Evolutionary conservation across 345 rosid genomes (phyloP).

Genomic region (Hypericum perforatum): DNA sequence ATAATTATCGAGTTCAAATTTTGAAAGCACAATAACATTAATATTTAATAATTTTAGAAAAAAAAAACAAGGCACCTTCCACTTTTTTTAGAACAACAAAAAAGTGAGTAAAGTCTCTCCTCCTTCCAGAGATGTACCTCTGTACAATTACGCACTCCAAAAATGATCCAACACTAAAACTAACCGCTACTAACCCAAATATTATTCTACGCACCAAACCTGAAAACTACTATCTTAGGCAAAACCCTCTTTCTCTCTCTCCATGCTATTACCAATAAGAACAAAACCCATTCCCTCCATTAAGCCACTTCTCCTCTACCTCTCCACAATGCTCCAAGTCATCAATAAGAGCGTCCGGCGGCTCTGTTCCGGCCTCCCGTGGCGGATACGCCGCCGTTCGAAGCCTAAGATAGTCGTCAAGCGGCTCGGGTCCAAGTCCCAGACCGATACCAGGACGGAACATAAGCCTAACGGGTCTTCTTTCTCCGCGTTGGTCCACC

Average conservation of each 20-base stretch:
- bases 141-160: neutral
- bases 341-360: slow-evolving; percentile 36
- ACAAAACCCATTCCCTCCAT: slow-evolving; percentile 7
- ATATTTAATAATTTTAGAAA: too few relatives aligned
- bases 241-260: slow-evolving; percentile 5
- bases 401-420: slow-evolving; percentile 38
- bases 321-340: slow-evolving; percentile 42
- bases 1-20: too few relatives aligned
- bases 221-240: slow-evolving; percentile 11
- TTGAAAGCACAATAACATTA: too few relatives aligned
- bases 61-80: too few relatives aligned
- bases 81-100: too few relatives aligned
- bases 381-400: slow-evolving; percentile 48
- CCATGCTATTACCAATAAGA: slow-evolving; percentile 11
- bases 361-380: slow-evolving; percentile 52
- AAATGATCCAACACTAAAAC: neutral
- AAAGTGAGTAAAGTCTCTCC: too few relatives aligned
- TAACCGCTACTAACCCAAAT: neutral
- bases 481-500: slow-evolving; percentile 31
- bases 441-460: slow-evolving; percentile 7
- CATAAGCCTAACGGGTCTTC: slow-evolving; percentile 12
- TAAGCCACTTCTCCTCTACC: slow-evolving; percentile 11
- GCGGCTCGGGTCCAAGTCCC: slow-evolving; percentile 24
- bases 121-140: neutral
- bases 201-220: neutral